These are phyloP conservation scores for Podospora fimiseda DNA, from an alignment of 495 filamentous ascomycete species.

Conservation along the genomic window DNA sequence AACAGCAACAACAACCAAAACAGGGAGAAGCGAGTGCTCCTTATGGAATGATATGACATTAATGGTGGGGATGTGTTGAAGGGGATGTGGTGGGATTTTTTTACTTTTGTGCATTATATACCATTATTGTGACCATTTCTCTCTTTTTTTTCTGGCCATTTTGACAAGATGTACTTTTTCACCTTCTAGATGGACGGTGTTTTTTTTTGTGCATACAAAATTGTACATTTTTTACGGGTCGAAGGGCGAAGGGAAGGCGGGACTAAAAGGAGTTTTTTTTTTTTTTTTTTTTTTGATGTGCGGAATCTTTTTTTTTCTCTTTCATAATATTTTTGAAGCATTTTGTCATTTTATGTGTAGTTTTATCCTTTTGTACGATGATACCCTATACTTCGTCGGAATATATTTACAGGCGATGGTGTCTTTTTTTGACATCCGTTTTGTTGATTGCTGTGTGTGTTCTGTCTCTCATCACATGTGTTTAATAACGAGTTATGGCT, in stretches of 20 bases:
- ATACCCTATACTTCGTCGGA: slow-evolving; percentile 23
- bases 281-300: slow-evolving; percentile 6
- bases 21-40: slow-evolving; percentile 12
- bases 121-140: neutral
- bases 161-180: neutral
- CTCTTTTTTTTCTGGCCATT: neutral
- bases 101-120: neutral
- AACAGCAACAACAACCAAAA: slow-evolving; percentile 21
- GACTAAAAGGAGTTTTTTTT: slow-evolving; percentile 1
- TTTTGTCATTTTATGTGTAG: slow-evolving; percentile 2
- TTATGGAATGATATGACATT: slow-evolving; percentile 26
- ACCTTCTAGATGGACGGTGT: no score
- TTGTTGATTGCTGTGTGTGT: neutral
- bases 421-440: slow-evolving; percentile 12
- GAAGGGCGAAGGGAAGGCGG: neutral
- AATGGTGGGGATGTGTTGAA: neutral
- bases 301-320: no score
- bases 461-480: no score
- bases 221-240: neutral
- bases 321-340: neutral
- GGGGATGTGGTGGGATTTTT: neutral
- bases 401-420: slow-evolving; percentile 22
- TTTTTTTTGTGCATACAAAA: slow-evolving; percentile 1
- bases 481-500: no score
- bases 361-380: slow-evolving; percentile 13